These are phyloP conservation scores for Nicotiana sylvestris DNA, from an alignment of 257 asterid genomes.

Conservation along the genomic window DNA sequence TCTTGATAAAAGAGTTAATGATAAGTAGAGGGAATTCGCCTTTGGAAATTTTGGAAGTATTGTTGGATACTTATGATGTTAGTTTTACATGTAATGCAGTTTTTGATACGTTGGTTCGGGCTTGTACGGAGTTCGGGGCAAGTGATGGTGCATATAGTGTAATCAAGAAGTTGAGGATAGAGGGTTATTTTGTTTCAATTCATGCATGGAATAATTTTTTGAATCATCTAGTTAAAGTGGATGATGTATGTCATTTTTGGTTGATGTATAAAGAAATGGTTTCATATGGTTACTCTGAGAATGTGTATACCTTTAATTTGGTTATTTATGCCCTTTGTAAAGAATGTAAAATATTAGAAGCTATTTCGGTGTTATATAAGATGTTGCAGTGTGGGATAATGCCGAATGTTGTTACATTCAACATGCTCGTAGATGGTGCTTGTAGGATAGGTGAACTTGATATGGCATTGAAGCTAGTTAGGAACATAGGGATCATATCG, in stretches of 20 bases:
- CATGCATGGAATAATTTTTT: constrained; percentile 82
- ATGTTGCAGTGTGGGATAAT: constrained; percentile 62
- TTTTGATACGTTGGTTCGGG: constrained; percentile 63
- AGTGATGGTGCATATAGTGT: constrained; percentile 56
- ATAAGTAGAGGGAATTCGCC: constrained; percentile 52
- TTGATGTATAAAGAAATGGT: constrained; percentile 53
- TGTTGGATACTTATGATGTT: constrained; percentile 26
- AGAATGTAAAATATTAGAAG: constrained; percentile 51
- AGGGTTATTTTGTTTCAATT: constrained; percentile 42
- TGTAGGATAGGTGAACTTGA: constrained; percentile 42
- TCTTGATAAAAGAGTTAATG: constrained; percentile 57
- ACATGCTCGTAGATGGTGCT: constrained; percentile 76
- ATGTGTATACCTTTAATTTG: constrained; percentile 61
- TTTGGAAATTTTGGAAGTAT: constrained; percentile 43
- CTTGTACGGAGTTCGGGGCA: constrained; percentile 66
- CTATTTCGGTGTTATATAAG: constrained; percentile 53
- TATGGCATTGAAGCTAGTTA: constrained; percentile 50
- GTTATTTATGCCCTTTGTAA: constrained; percentile 61
- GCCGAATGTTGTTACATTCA: constrained; percentile 60
- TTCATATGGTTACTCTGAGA: constrained; percentile 56
- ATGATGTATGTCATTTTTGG: constrained; percentile 54
- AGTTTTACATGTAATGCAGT: constrained; percentile 23
- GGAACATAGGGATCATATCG: constrained; percentile 47
- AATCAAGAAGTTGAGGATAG: constrained; percentile 39
- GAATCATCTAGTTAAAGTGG: constrained; percentile 59